phyloP scores from a whole-genome alignment of 2,329 filamentous ascomycete species.

The Trichophyton mentagrophytes region DNA sequence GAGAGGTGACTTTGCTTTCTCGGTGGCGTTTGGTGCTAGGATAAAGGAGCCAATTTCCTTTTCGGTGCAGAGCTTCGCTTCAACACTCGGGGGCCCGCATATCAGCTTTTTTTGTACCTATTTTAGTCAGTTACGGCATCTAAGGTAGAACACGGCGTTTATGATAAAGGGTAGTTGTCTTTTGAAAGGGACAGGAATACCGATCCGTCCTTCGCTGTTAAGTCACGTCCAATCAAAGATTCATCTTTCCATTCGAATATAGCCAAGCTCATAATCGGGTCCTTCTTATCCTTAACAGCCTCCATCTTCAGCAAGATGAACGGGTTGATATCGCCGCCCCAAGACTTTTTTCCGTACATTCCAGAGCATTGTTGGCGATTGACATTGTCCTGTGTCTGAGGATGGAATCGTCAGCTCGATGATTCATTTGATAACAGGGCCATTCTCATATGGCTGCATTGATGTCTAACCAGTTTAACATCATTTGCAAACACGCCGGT shows the following conservation, averaged over 20 bases:
- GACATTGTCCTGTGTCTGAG: constrained; percentile 59
- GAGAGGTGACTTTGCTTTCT: constrained; percentile 57
- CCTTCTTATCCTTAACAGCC: constrained; percentile 43
- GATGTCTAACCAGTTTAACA: constrained; percentile 30
- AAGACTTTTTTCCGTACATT: constrained; percentile 85
- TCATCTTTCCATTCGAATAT: constrained; percentile 93
- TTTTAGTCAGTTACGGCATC: neutral
- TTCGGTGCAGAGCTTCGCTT: constrained; percentile 57
- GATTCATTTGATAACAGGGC: neutral
- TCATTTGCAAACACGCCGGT: constrained; percentile 32
- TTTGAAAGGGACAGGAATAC: constrained; percentile 30
- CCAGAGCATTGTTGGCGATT: constrained; percentile 75
- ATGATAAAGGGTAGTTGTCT: neutral
- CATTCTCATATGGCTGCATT: neutral
- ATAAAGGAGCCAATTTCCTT: constrained; percentile 78
- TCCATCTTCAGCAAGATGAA: constrained; percentile 79
- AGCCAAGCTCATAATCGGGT: constrained; percentile 65
- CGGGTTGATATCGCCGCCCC: constrained; percentile 78
- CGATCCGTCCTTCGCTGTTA: constrained; percentile 41
- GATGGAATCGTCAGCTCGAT: neutral
- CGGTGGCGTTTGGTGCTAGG: constrained; percentile 60
- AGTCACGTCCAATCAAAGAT: constrained; percentile 58
- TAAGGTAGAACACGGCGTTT: neutral
- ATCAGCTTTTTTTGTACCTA: constrained; percentile 49
- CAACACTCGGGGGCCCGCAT: constrained; percentile 61